phyloP scores from a whole-genome alignment of 257 asterid genomes.

The Nemophila menziesii region DNA sequence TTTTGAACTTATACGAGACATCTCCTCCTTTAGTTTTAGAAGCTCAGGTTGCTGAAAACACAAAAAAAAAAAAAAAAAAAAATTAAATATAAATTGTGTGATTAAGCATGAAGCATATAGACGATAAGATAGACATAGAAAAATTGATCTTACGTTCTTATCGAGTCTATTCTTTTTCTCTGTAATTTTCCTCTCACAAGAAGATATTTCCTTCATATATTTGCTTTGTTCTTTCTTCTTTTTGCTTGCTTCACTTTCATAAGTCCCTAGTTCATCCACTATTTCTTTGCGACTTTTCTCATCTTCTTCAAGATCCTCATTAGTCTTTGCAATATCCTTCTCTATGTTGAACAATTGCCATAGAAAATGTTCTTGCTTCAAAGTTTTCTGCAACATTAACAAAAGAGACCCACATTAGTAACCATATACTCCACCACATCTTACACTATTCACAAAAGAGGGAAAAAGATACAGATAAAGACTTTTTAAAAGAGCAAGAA shows the following conservation, averaged over 20 bases:
- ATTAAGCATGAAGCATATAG: neutral
- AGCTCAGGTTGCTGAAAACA: slow-evolving; percentile 85
- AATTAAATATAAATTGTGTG: neutral
- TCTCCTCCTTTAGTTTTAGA: slow-evolving; percentile 79
- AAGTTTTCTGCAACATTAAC: slow-evolving; percentile 53
- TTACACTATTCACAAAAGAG: neutral
- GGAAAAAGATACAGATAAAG: neutral
- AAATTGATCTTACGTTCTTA: slow-evolving; percentile 48
- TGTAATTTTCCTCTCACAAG: slow-evolving; percentile 55
- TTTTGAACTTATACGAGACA: slow-evolving; percentile 61
- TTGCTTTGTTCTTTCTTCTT: slow-evolving; percentile 72
- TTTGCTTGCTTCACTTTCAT: slow-evolving; percentile 55
- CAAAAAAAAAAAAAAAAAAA: slow-evolving; percentile 3
- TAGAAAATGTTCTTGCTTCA: slow-evolving; percentile 77
- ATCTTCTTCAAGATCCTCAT: slow-evolving; percentile 75
- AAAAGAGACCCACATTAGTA: slow-evolving; percentile 2
- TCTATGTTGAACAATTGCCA: slow-evolving; percentile 86
- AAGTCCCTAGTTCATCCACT: slow-evolving; percentile 62
- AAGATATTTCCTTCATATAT: slow-evolving; percentile 67
- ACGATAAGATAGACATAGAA: slow-evolving; percentile 2
- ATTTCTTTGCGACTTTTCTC: slow-evolving; percentile 57
- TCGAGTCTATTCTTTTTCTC: slow-evolving; percentile 72
- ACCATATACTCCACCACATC: neutral
- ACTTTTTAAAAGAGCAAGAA: neutral
- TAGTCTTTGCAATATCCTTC: slow-evolving; percentile 60